Percentiles rank a stretch among this genome's conserved stretches.
phyloP scores from a whole-genome alignment of 805 yeast species.

The Saccharomycopsis fibuligera region DNA sequence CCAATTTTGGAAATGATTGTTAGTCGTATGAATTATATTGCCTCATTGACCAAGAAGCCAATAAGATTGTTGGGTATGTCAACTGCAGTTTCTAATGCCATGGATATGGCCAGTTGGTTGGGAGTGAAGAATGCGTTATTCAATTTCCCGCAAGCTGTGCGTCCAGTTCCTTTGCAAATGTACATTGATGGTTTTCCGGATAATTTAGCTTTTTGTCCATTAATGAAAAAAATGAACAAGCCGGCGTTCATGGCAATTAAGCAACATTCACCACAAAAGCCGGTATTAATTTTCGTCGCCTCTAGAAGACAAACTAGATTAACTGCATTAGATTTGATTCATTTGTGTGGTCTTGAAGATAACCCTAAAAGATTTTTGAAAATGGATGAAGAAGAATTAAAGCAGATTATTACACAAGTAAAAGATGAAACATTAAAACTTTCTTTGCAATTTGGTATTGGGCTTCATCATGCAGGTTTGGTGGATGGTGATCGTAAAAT shows the following conservation, averaged over 20 bases:
- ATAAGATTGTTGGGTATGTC: constrained; percentile 71
- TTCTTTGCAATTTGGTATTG: constrained; percentile 76
- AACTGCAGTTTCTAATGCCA: constrained; percentile 81
- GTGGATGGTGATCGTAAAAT: constrained; percentile 81
- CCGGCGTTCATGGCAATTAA: constrained; percentile 92
- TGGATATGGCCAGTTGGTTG: constrained; percentile 82
- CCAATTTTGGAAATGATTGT: constrained; percentile 85
- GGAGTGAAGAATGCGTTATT: constrained; percentile 69
- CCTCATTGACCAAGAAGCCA: constrained; percentile 52
- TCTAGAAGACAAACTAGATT: constrained; percentile 77
- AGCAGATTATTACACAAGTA: constrained; percentile 43
- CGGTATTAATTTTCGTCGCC: constrained; percentile 79
- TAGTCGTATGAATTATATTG: constrained; percentile 73
- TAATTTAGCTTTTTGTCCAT: constrained; percentile 70
- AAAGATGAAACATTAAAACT: constrained; percentile 78
- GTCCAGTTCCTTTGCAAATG: constrained; percentile 84
- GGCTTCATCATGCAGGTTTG: constrained; percentile 98
- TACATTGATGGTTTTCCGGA: constrained; percentile 84
- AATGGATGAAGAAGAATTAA: constrained; percentile 60
- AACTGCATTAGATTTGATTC: constrained; percentile 73
- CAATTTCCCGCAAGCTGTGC: constrained; percentile 74
- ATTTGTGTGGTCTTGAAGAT: constrained; percentile 72
- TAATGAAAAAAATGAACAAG: constrained; percentile 83
- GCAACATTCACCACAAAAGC: constrained; percentile 81
- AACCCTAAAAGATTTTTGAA: constrained; percentile 65